A percentile compares a stretch with the other conserved stretches of the same genome.
These are phyloP conservation scores for Saraca asoca DNA, from an alignment of 331 rosid species.

Conservation along the genomic window DNA sequence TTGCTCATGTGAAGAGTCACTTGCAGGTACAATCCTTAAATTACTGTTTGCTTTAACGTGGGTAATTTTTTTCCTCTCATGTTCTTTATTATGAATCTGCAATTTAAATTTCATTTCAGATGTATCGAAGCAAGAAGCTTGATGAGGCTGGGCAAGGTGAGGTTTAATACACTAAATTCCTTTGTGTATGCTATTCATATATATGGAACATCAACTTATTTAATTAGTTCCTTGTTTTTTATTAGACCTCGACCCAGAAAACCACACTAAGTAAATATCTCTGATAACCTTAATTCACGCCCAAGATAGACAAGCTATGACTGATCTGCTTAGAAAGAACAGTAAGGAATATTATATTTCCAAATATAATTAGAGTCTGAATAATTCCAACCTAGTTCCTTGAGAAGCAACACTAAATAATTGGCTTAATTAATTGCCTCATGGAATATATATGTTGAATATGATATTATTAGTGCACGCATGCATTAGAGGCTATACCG, in stretches of 20 bases:
- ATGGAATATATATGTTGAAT: too few relatives aligned
- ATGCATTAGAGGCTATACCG: too few relatives aligned
- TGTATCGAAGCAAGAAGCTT: slow-evolving; percentile 94
- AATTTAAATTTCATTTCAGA: slow-evolving; percentile 46
- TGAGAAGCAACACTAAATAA: too few relatives aligned
- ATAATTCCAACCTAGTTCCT: too few relatives aligned
- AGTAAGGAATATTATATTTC: not conserved
- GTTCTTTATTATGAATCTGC: not conserved
- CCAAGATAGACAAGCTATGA: not conserved
- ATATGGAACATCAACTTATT: not conserved
- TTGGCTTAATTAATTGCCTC: too few relatives aligned
- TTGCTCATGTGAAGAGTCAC: slow-evolving; percentile 69
- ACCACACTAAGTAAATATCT: not conserved
- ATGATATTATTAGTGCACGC: too few relatives aligned
- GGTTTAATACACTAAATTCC: slow-evolving; percentile 6
- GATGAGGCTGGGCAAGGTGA: slow-evolving; percentile 90
- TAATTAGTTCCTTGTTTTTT: not conserved
- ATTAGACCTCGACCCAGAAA: not conserved
- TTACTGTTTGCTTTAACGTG: not conserved
- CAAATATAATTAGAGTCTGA: not conserved
- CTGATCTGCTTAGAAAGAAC: slow-evolving; percentile 3
- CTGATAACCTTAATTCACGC: too few relatives aligned
- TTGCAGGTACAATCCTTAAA: slow-evolving; percentile 46
- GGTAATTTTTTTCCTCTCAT: not conserved
- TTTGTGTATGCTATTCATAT: not conserved